A percentile compares a stretch with the other conserved stretches of the same genome.
These are phyloP conservation scores for Penicillium longicatenatum DNA, from an alignment of 495 filamentous ascomycete species.

Conservation along the genomic window DNA sequence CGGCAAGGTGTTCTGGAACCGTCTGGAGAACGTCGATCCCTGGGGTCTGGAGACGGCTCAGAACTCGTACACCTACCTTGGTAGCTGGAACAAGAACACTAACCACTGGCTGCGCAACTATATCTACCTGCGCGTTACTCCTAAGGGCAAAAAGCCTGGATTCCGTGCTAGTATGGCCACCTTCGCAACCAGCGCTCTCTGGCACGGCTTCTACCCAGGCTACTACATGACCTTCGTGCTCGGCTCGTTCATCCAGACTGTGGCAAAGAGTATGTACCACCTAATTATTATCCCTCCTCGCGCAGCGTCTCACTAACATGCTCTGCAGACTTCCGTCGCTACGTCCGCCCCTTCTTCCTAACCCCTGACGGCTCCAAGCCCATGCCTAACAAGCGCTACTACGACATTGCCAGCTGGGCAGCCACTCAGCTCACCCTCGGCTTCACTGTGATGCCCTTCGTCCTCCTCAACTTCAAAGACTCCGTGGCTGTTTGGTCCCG, in stretches of 20 bases:
- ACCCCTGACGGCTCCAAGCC: constrained; percentile 66
- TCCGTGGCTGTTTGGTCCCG: constrained; percentile 75
- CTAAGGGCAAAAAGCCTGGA: constrained; percentile 92
- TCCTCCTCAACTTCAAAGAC: constrained; percentile 68
- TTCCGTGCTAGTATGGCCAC: constrained; percentile 94
- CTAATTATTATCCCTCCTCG: neutral
- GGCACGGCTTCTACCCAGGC: constrained; percentile 97
- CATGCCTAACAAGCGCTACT: constrained; percentile 74
- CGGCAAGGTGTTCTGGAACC: constrained; percentile 83
- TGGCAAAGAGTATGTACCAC: constrained; percentile 77
- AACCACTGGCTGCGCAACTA: constrained; percentile 97
- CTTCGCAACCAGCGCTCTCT: constrained; percentile 90
- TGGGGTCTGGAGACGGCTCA: constrained; percentile 83
- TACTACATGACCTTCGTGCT: constrained; percentile 93
- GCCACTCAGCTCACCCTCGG: constrained; percentile 81
- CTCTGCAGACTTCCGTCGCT: constrained; percentile 75
- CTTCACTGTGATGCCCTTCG: constrained; percentile 81
- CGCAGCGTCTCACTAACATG: constrained; percentile 10
- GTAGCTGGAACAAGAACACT: constrained; percentile 97
- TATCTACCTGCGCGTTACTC: constrained; percentile 92
- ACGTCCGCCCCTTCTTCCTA: constrained; percentile 92
- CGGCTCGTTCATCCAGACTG: constrained; percentile 86
- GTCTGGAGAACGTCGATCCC: constrained; percentile 84
- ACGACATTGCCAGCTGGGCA: constrained; percentile 80
- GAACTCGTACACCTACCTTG: constrained; percentile 85